Percentiles rank a stretch among this genome's conserved stretches.
phyloP scores from a whole-genome alignment of 345 rosid genomes.

The Populus euphratica region DNA sequence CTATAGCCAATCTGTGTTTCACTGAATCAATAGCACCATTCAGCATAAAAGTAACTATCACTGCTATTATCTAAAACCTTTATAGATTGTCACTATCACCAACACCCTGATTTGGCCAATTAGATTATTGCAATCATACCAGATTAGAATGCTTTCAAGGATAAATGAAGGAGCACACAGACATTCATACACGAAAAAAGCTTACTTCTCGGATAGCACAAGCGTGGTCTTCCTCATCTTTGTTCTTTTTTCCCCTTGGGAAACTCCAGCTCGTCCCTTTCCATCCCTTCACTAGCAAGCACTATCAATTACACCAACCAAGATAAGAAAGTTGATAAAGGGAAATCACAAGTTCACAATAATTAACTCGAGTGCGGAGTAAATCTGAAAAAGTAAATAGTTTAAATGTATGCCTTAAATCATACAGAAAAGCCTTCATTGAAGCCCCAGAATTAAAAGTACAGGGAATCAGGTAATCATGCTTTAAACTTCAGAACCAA shows the following conservation, averaged over 20 bases:
- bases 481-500: background rate
- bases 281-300: slow-evolving; percentile 97
- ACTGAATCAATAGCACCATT: slow-evolving; percentile 5
- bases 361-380: background rate
- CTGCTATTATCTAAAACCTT: background rate
- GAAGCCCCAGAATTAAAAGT: background rate
- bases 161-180: background rate
- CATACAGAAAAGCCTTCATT: background rate
- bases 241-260: slow-evolving; percentile 98
- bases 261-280: slow-evolving; percentile 99
- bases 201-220: slow-evolving; percentile 93
- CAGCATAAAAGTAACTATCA: background rate
- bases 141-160: background rate
- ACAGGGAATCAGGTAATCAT: background rate
- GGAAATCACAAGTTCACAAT: background rate
- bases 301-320: slow-evolving; percentile 39
- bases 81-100: background rate
- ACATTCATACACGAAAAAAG: background rate
- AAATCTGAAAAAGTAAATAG: background rate
- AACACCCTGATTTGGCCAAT: background rate
- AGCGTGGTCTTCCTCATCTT: slow-evolving; percentile 97
- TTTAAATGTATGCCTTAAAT: slow-evolving; percentile 1
- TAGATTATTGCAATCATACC: background rate
- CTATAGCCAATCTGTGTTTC: background rate
- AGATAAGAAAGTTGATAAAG: background rate